These are phyloP conservation scores for Avena eriantha DNA, from an alignment of 176 grass and related monocot species.

Conservation along the genomic window DNA sequence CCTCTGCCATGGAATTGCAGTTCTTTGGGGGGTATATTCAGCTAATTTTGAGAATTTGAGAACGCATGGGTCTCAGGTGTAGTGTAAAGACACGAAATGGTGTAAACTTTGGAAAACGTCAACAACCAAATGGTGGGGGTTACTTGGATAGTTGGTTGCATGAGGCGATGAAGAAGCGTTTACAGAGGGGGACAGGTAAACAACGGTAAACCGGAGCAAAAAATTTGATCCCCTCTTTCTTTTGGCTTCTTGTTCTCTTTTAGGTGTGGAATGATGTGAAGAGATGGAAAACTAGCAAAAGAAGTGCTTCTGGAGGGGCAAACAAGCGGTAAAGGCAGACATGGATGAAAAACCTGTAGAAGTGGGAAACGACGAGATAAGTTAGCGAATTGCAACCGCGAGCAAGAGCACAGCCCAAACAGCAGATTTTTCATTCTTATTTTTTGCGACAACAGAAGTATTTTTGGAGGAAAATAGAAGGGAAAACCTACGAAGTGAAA, in stretches of 20 bases:
- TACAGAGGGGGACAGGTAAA: no score
- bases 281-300: background rate
- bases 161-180: no score
- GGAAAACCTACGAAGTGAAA: background rate
- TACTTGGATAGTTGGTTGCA: no score
- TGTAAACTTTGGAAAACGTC: no score
- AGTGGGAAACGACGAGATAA: background rate
- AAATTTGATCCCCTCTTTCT: no score
- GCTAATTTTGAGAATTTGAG: background rate
- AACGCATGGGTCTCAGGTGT: background rate
- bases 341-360: background rate
- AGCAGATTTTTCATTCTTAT: no score
- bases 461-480: background rate
- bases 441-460: background rate
- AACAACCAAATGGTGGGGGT: no score
- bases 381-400: background rate
- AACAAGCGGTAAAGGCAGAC: no score
- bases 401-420: no score
- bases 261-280: background rate
- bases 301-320: background rate
- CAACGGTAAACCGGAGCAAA: no score
- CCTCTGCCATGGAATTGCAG: background rate
- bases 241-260: background rate
- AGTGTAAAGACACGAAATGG: no score
- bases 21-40: background rate